Base-by-base conservation (phyloP, 2,329 filamentous ascomycete genomes). In the Chaetomium sp. region DNA sequence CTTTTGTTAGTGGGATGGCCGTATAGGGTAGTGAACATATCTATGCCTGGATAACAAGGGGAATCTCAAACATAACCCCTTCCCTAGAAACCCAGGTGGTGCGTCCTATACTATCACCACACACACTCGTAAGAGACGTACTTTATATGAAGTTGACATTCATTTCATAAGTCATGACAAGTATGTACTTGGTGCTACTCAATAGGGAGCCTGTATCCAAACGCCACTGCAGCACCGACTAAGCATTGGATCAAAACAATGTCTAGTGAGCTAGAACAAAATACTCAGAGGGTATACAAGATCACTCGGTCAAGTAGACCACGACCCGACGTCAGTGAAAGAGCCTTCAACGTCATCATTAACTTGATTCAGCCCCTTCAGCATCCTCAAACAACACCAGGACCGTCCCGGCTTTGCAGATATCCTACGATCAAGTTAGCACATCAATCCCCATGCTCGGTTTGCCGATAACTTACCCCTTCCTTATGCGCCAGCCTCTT, bases 381-480 rank as follows among this genome's bases (percentile, higher is more conserved):
- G 78, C 75, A 35, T 86, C 87, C 72, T 90, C 88, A 72, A 93
- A 93, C 54, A 91, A 80, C 4, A 93, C 90, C 55, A 93, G 78
- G 7, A 90, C 84, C 4, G 89, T 92, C 7, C 90, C 90, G 5
- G 89, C 89, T 75, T 91, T 91, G 77, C 90, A 92, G 71, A 92
- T 90, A 71, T 92, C 90, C 87, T 90, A 70, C 57, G 2, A 13
- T 19, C 38, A 6, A 13, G 59, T 61, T 35, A 61, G 59, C 25
- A 38, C 21, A 21, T 4, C 19, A 10, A 5, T 19, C 35, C 23
- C 29, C 6, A 21, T 3, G 1, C 2, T 19, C 7, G 35, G 16
- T 33, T 33, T 13, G 4, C 12, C 2, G 12, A 21, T 31, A 10
- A 78, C 87, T 82, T 81, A 91, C 89, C 65, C 91, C 91, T 79